Percentiles rank a stretch among this genome's conserved stretches.
These are phyloP conservation scores for Pythium angustatum DNA, from an alignment of 352 stramenopile species.

Conservation along the genomic window DNA sequence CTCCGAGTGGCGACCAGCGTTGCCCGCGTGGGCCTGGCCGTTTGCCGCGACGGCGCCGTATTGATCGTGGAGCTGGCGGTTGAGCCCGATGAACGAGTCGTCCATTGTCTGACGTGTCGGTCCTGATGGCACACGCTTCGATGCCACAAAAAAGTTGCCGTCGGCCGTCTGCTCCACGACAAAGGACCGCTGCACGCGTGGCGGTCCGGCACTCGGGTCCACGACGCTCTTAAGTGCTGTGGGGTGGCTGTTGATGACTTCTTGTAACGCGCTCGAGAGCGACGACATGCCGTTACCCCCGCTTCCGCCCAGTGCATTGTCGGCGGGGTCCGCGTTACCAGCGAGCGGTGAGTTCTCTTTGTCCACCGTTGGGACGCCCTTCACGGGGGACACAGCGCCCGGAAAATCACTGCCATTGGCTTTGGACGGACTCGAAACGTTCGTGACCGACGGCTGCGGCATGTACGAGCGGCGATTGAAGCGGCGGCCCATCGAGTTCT, in stretches of 20 bases:
- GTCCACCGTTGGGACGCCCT: background rate
- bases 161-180: constrained; percentile 31
- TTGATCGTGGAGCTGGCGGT: constrained; percentile 4
- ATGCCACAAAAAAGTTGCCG: constrained; percentile 30
- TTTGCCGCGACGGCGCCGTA: background rate
- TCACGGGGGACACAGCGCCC: constrained; percentile 1
- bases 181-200: constrained; percentile 20
- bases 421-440: constrained; percentile 2
- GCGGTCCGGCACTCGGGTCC: constrained; percentile 8
- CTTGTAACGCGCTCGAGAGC: constrained; percentile 31
- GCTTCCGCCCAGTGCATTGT: too few relatives aligned
- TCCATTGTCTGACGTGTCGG: constrained; percentile 24
- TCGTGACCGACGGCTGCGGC: background rate
- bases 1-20: constrained; percentile 14
- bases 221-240: constrained; percentile 23
- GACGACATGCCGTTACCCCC: constrained; percentile 23
- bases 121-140: constrained; percentile 21
- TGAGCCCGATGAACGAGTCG: constrained; percentile 28
- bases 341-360: constrained; percentile 14
- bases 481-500: constrained; percentile 29
- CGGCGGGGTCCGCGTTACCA: background rate
- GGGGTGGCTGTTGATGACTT: constrained; percentile 29
- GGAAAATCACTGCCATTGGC: background rate
- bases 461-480: constrained; percentile 28
- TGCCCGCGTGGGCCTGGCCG: background rate